A percentile compares a stretch with the other conserved stretches of the same genome.
Conservation (phyloP, 2,329 filamentous ascomycete species). For the Sclerotinia glacialis region DNA sequence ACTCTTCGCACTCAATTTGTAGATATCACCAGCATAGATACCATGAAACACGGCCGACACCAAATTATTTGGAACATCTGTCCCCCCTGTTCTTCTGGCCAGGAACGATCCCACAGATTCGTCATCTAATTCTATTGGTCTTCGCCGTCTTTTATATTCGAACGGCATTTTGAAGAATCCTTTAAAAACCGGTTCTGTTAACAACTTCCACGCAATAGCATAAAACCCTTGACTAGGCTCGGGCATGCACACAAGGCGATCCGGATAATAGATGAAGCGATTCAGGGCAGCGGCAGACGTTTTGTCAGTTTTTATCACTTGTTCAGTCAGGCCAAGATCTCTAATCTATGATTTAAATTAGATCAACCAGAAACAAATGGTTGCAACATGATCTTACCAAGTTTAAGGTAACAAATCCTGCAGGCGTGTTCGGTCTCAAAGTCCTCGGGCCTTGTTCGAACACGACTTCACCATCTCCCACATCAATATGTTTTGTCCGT, state of each 20-base stretch:
- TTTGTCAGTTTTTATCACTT: slow-evolving; percentile 54
- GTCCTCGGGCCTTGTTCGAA: slow-evolving; percentile 80
- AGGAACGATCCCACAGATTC: slow-evolving; percentile 72
- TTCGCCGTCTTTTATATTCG: slow-evolving; percentile 38
- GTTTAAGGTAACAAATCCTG: slow-evolving; percentile 32
- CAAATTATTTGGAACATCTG: slow-evolving; percentile 65
- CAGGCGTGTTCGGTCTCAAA: slow-evolving; percentile 31
- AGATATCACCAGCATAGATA: slow-evolving; percentile 87
- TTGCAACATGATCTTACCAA: slow-evolving; percentile 26
- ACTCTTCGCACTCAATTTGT: slow-evolving; percentile 70
- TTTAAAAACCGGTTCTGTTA: slow-evolving; percentile 56
- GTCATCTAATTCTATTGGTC: slow-evolving; percentile 49
- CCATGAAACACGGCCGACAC: slow-evolving; percentile 77
- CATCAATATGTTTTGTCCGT: slow-evolving; percentile 59
- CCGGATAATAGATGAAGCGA: slow-evolving; percentile 85
- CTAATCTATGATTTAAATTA: slow-evolving; percentile 47
- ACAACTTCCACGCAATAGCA: slow-evolving; percentile 40
- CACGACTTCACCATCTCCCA: slow-evolving; percentile 60
- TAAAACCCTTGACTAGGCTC: slow-evolving; percentile 42
- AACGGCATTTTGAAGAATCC: slow-evolving; percentile 40
- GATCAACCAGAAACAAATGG: slow-evolving; percentile 23
- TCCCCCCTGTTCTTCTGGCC: slow-evolving; percentile 50
- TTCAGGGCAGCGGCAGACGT: slow-evolving; percentile 53
- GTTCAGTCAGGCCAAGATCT: slow-evolving; percentile 53
- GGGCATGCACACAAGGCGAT: slow-evolving; percentile 69